Evolutionary conservation across 202 grass and related monocot species (phyloP), one percentile per base, ranked within the genome.

Genomic region (Bolboschoenoplectus hybrid): DNA sequence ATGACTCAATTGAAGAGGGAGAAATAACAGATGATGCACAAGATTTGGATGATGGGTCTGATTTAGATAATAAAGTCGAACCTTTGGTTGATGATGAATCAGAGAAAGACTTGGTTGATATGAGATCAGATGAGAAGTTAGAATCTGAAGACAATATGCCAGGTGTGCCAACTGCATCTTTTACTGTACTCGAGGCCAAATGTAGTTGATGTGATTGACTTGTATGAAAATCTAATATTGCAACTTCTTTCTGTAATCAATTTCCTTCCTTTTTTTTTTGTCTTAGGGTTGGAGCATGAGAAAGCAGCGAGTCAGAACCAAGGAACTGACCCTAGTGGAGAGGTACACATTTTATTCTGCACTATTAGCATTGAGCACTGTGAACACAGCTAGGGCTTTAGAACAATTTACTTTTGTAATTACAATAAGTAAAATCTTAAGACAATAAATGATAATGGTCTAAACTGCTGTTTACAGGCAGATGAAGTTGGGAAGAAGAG

Each of bases 1-100:
- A 66, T 78, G 80, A 34, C 3, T 49, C 34, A 49, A 83, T 94
- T 49, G 93, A 96, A 87, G 93, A 99, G 90, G 92, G 93, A 86
- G 93, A 99, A 90, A 99, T 97, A 88, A 89, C 91, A 71, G 93
- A 86, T 41, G 89, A 90, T 46, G 67, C 70, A 34, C 91, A 90
- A 47, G 74, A 86, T 87, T 85, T 92, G 80, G 82, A 80, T 84
- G 83, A 51, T 87, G 71, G 88, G 74, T 82, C 40, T 16, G 46
- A 84, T 90, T 79, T 67, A 1, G 76, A 82, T 10, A 74, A 38
- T 80, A 81, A 80, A 50, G 82, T 85, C 47, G 80, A 84, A 87
- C 79, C 57, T 85, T 87, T 65, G 71, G 65, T 80, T 51, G 86
- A 84, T 88, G 80, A 89, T 88, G 85, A 88, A 58, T 67, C 78